A percentile compares a stretch with the other conserved stretches of the same genome.
Conservation (phyloP, 2,329 filamentous ascomycete genomes). For the Exutisphaerella laricina region DNA sequence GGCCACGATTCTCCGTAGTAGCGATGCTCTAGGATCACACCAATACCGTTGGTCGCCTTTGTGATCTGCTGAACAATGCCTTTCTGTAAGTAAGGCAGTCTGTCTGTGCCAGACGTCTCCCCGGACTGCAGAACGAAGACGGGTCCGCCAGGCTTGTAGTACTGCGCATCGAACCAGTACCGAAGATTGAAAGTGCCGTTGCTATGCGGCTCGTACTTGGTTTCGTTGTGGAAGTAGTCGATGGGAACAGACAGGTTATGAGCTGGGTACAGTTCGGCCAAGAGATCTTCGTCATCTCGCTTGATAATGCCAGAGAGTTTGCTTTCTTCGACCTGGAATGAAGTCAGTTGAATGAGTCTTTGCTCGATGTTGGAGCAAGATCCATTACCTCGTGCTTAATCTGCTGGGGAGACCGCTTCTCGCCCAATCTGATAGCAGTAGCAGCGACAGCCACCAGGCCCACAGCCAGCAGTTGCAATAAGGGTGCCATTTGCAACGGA, state of each 20-base stretch:
- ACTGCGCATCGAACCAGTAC: slow-evolving; percentile 76
- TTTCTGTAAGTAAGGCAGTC: slow-evolving; percentile 68
- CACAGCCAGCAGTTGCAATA: slow-evolving; percentile 1
- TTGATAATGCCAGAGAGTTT: too few species aligned
- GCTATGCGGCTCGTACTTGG: slow-evolving; percentile 69
- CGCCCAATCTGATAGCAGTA: slow-evolving; percentile 5
- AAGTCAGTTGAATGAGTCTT: too few species aligned
- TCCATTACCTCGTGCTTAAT: slow-evolving; percentile 4
- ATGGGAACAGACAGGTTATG: slow-evolving; percentile 55
- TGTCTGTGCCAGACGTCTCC: slow-evolving; percentile 58
- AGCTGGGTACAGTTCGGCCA: slow-evolving; percentile 39
- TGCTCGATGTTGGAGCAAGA: background rate
- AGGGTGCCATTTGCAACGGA: slow-evolving; percentile 8
- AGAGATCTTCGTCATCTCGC: slow-evolving; percentile 28
- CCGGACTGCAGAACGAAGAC: slow-evolving; percentile 72
- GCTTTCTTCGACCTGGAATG: too few species aligned
- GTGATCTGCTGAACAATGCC: slow-evolving; percentile 69
- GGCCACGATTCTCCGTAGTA: slow-evolving; percentile 80
- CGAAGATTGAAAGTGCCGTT: slow-evolving; percentile 62
- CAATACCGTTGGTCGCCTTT: slow-evolving; percentile 65
- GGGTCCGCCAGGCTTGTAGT: slow-evolving; percentile 72
- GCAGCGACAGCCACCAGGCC: slow-evolving; percentile 3
- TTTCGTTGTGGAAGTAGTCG: slow-evolving; percentile 80
- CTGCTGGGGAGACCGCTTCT: slow-evolving; percentile 1
- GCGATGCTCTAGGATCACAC: slow-evolving; percentile 76